These are phyloP conservation scores for Boletus subparvulus DNA, from an alignment of 768 basidiomycete species.

Conservation along the genomic window DNA sequence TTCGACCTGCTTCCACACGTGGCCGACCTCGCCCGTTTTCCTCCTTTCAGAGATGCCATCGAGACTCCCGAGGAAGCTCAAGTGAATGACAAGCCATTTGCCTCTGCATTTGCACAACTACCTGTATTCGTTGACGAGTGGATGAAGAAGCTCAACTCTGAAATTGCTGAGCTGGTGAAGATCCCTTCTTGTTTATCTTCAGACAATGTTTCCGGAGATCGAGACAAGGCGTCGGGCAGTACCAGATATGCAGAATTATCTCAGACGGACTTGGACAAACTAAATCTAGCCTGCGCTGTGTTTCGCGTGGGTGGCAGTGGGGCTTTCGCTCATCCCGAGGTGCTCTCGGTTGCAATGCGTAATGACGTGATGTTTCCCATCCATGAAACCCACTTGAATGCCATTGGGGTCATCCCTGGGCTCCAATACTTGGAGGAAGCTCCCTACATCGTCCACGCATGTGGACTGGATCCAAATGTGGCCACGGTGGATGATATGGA, in stretches of 20 bases:
- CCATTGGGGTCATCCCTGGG: background rate
- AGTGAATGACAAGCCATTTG: background rate
- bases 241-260: background rate
- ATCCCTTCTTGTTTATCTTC: constrained; percentile 3
- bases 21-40: constrained; percentile 9
- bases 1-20: constrained; percentile 17
- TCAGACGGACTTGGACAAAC: background rate
- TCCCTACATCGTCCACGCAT: constrained; percentile 7
- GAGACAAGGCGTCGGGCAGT: background rate
- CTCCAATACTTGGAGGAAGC: constrained; percentile 12
- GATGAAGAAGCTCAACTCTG: constrained; percentile 6
- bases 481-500: constrained; percentile 13
- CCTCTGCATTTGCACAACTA: constrained; percentile 13
- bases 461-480: constrained; percentile 12
- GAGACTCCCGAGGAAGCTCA: background rate
- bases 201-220: background rate
- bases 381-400: background rate
- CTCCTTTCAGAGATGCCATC: constrained; percentile 14
- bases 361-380: background rate
- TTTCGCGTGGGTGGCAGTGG: background rate
- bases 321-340: background rate
- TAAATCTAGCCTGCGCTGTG: constrained; percentile 11
- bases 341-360: background rate
- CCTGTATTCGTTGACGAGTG: constrained; percentile 8
- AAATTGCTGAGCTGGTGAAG: constrained; percentile 9